Evolutionary conservation across 179 eudicot species (phyloP).

Genomic region (Drosera spatulata): DNA sequence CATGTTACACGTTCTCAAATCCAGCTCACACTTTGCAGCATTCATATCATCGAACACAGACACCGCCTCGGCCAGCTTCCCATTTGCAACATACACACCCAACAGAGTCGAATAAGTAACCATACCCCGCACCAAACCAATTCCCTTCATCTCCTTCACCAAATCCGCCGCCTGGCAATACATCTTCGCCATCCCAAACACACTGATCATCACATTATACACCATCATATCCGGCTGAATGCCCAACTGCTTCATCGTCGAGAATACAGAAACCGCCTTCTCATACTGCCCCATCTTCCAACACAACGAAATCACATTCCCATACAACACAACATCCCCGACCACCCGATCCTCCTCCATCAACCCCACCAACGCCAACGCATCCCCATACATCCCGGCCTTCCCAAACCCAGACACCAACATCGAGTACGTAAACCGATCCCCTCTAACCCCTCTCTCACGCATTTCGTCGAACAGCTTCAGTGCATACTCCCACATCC

Average conservation of each 20-base stretch:
- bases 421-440: conserved; percentile 80
- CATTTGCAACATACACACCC: conserved; percentile 71
- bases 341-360: conserved; percentile 85
- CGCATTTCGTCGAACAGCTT: conserved; percentile 32
- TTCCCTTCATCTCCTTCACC: conserved; percentile 58
- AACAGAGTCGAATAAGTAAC: conserved; percentile 78
- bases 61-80: conserved; percentile 64
- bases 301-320: conserved; percentile 80
- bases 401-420: conserved; percentile 81
- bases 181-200: conserved; percentile 88
- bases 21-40: conserved; percentile 47
- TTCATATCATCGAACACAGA: conserved; percentile 80
- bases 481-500: conserved; percentile 35
- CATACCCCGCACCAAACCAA: conserved; percentile 59
- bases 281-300: conserved; percentile 74
- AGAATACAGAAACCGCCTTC: conserved; percentile 79
- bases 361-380: conserved; percentile 72
- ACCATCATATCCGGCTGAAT: conserved; percentile 82
- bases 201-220: conserved; percentile 83
- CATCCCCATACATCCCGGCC: conserved; percentile 72
- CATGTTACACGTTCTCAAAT: conserved; percentile 79
- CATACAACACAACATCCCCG: conserved; percentile 84
- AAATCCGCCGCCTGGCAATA: conserved; percentile 57
- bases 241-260: conserved; percentile 64
- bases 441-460: conserved; percentile 32